Conservation (phyloP, 2,329 filamentous ascomycete species). For the Epichloe amarillans region DNA sequence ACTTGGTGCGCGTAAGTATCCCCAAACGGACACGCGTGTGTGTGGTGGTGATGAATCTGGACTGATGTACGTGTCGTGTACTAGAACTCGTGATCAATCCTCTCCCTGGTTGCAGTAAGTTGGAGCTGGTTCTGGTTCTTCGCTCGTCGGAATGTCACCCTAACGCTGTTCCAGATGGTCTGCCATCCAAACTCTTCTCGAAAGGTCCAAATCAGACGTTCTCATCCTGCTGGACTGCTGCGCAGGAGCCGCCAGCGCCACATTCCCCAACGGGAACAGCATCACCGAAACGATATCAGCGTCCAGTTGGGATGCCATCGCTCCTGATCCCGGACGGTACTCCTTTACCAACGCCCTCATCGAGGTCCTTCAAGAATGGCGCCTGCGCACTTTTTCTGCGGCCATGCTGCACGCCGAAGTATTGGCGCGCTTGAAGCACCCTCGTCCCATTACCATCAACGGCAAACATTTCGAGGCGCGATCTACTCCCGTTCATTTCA, state of each 20-base stretch:
- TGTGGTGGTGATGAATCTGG: not conserved
- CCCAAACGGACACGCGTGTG: not conserved
- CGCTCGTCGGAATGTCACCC: not conserved
- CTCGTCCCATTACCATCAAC: conserved; percentile 42
- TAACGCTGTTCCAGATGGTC: conserved; percentile 32
- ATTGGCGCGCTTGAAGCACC: conserved; percentile 46
- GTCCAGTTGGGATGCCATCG: conserved; percentile 48
- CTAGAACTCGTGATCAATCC: conserved; percentile 33
- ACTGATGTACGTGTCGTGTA: not conserved
- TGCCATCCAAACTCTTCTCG: conserved; percentile 44
- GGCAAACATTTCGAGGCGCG: conserved; percentile 44
- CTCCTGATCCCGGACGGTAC: conserved; percentile 44
- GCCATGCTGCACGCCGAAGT: conserved; percentile 49
- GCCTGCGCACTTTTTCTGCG: conserved; percentile 39
- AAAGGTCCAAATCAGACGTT: conserved; percentile 43
- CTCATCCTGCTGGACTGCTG: conserved; percentile 47
- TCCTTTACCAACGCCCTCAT: conserved; percentile 47
- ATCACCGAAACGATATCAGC: conserved; percentile 50
- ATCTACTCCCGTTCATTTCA: conserved; percentile 47
- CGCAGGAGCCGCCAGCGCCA: conserved; percentile 45
- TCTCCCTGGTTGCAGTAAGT: conserved; percentile 43
- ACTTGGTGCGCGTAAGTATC: conserved; percentile 44
- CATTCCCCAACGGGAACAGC: conserved; percentile 43
- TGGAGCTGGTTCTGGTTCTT: not conserved
- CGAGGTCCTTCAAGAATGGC: conserved; percentile 46